Base-by-base conservation (phyloP, 768 basidiomycete genomes). In the Lactarius deliciosus region DNA sequence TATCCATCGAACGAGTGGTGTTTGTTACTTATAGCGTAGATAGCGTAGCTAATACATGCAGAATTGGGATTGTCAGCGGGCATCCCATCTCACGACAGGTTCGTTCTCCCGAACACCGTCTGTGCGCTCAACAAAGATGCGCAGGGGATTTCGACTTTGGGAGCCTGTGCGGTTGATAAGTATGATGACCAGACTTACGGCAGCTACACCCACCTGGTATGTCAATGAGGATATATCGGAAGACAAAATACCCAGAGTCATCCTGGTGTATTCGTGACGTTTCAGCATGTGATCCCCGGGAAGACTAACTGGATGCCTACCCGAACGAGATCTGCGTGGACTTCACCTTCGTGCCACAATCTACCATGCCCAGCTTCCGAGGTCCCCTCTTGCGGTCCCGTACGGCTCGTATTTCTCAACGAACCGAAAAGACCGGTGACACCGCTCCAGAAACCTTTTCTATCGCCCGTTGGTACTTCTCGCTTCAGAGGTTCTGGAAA, bases 141-240 rank as follows among this genome's bases (percentile, higher is more conserved):
- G 85, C 61, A 84, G 78, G 60, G 87, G 81, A 73, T 85, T 86
- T 58, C 81, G 80, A 66, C 80, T 80, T 69, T 85, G 83, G 28
- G 90, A 90, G 73, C 80, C 89, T 91, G 68, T 28, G 60, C 59
- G 34, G 64, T 61, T 59, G 65, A 34, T 25, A 64, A 60, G 73
- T 38, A 75, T 75, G 71, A 72, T 61, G 74, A 74, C 72, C 74
- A 28, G 47, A 74, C 73, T 20, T 73, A 75, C 57, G 64, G 5
- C 41, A 25, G 50, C 15, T 22, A 71, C 57, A 79, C 89, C 68
- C 76, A 92, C 91, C 86, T 40, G 91, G 91, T 64, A 93, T 82
- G 76, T 93, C 91, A 50, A 93, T 81, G 54, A 92, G 80, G 58
- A 93, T 80, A 75, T 92, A 92, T 59, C 87, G 83, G 75, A 89